Evolutionary conservation across 106 monocot species (phyloP).

Genomic region (Xerophyta viscosa): DNA sequence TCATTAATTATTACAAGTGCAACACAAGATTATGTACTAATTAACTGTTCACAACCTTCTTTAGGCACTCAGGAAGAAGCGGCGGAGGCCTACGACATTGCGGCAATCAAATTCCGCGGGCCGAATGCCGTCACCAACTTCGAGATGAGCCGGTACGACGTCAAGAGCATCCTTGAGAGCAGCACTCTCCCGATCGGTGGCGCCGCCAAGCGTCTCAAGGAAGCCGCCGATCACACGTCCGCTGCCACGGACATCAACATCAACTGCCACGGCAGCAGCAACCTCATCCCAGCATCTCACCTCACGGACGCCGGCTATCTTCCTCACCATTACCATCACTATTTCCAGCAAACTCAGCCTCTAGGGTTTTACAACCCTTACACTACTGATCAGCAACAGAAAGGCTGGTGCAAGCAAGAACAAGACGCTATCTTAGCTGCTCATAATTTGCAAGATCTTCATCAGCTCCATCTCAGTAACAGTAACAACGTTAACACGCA

Average conservation of each 20-base stretch:
- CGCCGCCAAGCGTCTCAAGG: conserved; percentile 92
- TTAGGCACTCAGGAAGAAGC: conserved; percentile 97
- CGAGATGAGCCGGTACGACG: conserved; percentile 98
- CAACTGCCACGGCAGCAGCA: conserved; percentile 16
- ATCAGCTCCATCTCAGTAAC: conserved; percentile 35
- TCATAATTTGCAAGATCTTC: conserved; percentile 54
- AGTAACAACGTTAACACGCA: conserved; percentile 19
- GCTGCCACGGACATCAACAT: conserved; percentile 17
- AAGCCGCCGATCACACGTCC: conserved; percentile 31
- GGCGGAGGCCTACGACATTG: conserved; percentile 97
- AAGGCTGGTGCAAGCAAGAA: conserved; percentile 71
- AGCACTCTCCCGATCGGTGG: conserved; percentile 79
- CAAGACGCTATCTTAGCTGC: conserved; percentile 28
- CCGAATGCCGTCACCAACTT: conserved; percentile 98
- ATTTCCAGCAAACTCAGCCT: conserved; percentile 48
- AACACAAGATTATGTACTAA: conserved; percentile 3
- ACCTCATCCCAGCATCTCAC: conserved; percentile 6
- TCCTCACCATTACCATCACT: no score
- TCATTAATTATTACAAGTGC: not conserved
- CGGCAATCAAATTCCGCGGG: conserved; percentile 94
- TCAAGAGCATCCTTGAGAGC: conserved; percentile 96
- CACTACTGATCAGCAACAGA: conserved; percentile 19
- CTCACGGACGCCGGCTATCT: conserved; percentile 24
- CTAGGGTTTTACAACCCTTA: conserved; percentile 34
- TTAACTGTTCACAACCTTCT: not conserved